Evolutionary conservation across 1,139 yeast genomes (phyloP).

Genomic region (Candida tropicalis): DNA sequence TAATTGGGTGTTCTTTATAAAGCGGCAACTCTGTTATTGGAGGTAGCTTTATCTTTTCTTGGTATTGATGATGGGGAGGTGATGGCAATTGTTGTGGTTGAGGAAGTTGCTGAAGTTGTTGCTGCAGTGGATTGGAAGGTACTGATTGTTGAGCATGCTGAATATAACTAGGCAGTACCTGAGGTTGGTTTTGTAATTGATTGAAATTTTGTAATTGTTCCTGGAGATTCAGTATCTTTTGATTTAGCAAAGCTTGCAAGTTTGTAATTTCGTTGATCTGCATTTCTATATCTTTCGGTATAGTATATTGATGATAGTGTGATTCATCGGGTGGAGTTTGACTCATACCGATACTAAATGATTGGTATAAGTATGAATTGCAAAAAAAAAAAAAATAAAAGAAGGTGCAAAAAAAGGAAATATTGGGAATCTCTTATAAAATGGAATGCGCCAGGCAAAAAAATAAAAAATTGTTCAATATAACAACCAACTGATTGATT

Average conservation of each 20-base stretch:
- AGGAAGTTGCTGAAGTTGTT: slow-evolving; percentile 7
- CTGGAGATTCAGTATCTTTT: slow-evolving; percentile 1
- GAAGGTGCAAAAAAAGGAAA: neutral
- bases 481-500: no score
- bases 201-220: slow-evolving; percentile 1
- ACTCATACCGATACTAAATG: neutral
- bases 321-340: slow-evolving; percentile 3
- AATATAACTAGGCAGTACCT: neutral
- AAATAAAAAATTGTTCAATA: no score
- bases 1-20: slow-evolving; percentile 4
- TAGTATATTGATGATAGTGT: neutral
- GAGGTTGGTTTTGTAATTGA: neutral
- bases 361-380: neutral
- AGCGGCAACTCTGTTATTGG: slow-evolving; percentile 14
- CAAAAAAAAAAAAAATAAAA: neutral
- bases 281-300: slow-evolving; percentile 1
- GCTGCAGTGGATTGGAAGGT: no score
- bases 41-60: slow-evolving; percentile 14
- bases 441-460: neutral
- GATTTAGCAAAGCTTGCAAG: neutral
- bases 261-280: neutral
- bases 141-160: slow-evolving; percentile 15
- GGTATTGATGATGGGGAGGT: slow-evolving; percentile 11
- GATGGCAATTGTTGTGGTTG: slow-evolving; percentile 15
- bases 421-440: no score